phyloP scores from a whole-genome alignment of 2,329 filamentous ascomycete species.

The Claviceps purpurea region DNA sequence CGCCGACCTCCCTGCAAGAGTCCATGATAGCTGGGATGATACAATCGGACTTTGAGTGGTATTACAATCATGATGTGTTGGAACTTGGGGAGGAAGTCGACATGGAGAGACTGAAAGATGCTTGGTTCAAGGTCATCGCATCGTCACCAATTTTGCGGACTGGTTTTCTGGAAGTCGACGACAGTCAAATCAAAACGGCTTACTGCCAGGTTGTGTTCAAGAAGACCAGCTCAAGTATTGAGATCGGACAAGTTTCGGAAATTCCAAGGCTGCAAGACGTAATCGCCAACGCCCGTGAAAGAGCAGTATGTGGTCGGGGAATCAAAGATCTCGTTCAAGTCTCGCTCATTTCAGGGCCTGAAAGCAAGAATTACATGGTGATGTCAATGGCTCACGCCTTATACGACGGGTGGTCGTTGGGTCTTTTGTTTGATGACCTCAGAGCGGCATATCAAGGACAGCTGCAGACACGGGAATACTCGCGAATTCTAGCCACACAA shows the following conservation, averaged over 20 bases:
- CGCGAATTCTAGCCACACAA: slow-evolving; percentile 9
- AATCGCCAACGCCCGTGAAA: slow-evolving; percentile 22
- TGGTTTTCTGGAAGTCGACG: slow-evolving; percentile 52
- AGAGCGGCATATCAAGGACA: slow-evolving; percentile 44
- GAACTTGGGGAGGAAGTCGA: slow-evolving; percentile 44
- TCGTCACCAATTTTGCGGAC: slow-evolving; percentile 63
- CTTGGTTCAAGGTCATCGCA: slow-evolving; percentile 48
- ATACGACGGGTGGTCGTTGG: slow-evolving; percentile 80
- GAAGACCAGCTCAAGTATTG: slow-evolving; percentile 10
- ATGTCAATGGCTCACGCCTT: slow-evolving; percentile 75
- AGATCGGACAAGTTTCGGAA: slow-evolving; percentile 12
- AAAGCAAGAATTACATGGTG: slow-evolving; percentile 29
- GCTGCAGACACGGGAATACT: slow-evolving; percentile 26
- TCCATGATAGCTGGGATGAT: slow-evolving; percentile 76
- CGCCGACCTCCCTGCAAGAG: slow-evolving; percentile 74
- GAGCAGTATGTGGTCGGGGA: slow-evolving; percentile 25
- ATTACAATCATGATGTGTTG: slow-evolving; percentile 77
- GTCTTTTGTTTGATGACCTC: slow-evolving; percentile 60
- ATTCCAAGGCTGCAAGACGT: slow-evolving; percentile 22
- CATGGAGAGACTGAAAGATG: slow-evolving; percentile 37
- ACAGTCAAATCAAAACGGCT: slow-evolving; percentile 37
- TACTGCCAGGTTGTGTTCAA: slow-evolving; percentile 36
- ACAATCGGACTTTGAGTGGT: slow-evolving; percentile 56
- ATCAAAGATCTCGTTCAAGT: slow-evolving; percentile 34
- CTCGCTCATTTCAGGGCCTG: slow-evolving; percentile 21